A percentile compares a stretch with the other conserved stretches of the same genome.
phyloP scores from a whole-genome alignment of 169 alveolate genomes.

The Babesia caballi region DNA sequence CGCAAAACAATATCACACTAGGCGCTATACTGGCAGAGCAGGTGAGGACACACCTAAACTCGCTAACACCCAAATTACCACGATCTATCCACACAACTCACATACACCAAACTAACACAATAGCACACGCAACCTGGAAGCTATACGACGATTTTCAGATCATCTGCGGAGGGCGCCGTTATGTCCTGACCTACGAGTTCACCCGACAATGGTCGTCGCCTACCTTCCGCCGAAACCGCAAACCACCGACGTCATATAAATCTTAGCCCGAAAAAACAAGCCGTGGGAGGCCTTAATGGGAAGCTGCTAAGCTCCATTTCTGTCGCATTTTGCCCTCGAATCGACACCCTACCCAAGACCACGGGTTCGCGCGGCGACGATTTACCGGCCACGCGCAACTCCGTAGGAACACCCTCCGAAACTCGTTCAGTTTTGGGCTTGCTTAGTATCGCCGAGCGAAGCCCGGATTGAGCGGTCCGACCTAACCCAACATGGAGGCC shows the following conservation, averaged over 20 bases:
- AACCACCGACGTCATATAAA: neutral
- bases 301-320: neutral
- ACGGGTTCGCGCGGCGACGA: neutral
- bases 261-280: neutral
- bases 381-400: neutral
- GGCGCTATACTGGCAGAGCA: too few relatives aligned
- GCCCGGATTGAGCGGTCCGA: constrained; percentile 9
- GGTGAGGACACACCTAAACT: too few relatives aligned
- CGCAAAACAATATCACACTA: too few relatives aligned
- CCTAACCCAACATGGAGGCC: constrained; percentile 36
- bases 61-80: too few relatives aligned
- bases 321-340: neutral
- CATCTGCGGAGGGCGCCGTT: neutral
- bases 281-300: neutral
- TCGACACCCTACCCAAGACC: neutral
- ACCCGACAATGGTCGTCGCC: neutral
- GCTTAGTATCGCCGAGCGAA: neutral
- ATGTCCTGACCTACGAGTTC: neutral
- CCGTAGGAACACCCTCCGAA: neutral
- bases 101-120: too few relatives aligned
- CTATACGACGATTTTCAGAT: too few relatives aligned
- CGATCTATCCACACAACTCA: too few relatives aligned
- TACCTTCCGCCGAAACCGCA: neutral
- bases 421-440: neutral
- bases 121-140: too few relatives aligned